phyloP scores from a whole-genome alignment of 2,329 filamentous ascomycete genomes.

The Monosporascus cannonballus region DNA sequence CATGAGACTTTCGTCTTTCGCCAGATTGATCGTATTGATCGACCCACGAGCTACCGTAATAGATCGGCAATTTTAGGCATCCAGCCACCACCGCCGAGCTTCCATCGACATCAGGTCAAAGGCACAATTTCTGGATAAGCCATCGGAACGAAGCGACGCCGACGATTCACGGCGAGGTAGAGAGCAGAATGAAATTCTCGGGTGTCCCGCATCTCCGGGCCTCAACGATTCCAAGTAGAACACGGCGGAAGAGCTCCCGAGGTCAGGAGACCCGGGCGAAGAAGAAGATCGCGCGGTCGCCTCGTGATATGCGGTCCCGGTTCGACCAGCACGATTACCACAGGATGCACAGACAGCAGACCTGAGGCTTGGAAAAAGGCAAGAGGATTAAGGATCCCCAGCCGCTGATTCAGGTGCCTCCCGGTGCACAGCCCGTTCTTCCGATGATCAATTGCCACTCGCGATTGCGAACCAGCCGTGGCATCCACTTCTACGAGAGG shows the following conservation, averaged over 20 bases:
- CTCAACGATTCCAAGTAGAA: neutral
- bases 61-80: neutral
- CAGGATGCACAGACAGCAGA: neutral
- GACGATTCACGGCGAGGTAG: no score
- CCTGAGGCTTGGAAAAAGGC: neutral
- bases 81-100: neutral
- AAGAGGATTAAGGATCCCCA: neutral
- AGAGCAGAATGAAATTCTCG: no score
- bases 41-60: neutral
- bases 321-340: neutral
- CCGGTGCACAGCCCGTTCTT: neutral
- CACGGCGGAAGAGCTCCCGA: neutral
- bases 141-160: neutral
- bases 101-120: neutral
- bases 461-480: neutral
- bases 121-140: neutral
- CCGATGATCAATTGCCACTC: neutral
- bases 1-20: neutral
- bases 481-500: neutral
- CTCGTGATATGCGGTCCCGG: neutral
- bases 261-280: neutral
- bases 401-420: neutral
- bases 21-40: neutral
- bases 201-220: no score
- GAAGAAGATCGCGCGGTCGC: neutral